A percentile compares a stretch with the other conserved stretches of the same genome.
These are phyloP conservation scores for Brassica incana DNA, from an alignment of 345 rosid species.

Conservation along the genomic window DNA sequence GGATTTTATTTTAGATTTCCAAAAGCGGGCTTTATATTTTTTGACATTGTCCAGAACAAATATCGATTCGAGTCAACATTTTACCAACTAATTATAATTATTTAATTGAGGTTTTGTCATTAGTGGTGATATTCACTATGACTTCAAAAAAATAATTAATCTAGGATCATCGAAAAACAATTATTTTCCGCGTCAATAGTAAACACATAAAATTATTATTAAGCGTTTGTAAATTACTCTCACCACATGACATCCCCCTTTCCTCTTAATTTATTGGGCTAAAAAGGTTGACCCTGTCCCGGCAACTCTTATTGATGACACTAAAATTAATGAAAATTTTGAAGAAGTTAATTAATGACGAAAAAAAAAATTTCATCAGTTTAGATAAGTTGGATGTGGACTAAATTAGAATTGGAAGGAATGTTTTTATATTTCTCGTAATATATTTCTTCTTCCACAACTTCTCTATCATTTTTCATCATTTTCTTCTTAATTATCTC, in stretches of 20 bases:
- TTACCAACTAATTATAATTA: neutral
- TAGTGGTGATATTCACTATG: neutral
- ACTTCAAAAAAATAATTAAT: neutral
- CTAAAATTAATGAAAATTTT: neutral
- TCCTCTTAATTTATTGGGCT: slow-evolving; percentile 4
- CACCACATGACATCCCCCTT: slow-evolving; percentile 28
- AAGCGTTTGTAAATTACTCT: slow-evolving; percentile 13
- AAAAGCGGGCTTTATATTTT: neutral
- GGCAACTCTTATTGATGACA: neutral
- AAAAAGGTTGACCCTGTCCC: slow-evolving; percentile 25
- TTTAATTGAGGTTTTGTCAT: neutral
- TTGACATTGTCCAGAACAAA: neutral
- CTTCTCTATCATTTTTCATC: neutral
- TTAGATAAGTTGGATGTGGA: neutral
- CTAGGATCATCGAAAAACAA: neutral
- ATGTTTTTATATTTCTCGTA: neutral
- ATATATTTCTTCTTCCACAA: neutral
- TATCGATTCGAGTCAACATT: slow-evolving; percentile 7
- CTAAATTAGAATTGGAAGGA: neutral
- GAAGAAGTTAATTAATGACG: neutral
- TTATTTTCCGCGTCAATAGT: neutral
- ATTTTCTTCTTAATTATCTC: neutral
- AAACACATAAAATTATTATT: neutral
- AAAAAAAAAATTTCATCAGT: no score
- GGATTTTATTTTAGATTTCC: neutral